A percentile compares a stretch with the other conserved stretches of the same genome.
Evolutionary conservation across 768 basidiomycete genomes (phyloP).

Genomic region (Pholiota microspora): DNA sequence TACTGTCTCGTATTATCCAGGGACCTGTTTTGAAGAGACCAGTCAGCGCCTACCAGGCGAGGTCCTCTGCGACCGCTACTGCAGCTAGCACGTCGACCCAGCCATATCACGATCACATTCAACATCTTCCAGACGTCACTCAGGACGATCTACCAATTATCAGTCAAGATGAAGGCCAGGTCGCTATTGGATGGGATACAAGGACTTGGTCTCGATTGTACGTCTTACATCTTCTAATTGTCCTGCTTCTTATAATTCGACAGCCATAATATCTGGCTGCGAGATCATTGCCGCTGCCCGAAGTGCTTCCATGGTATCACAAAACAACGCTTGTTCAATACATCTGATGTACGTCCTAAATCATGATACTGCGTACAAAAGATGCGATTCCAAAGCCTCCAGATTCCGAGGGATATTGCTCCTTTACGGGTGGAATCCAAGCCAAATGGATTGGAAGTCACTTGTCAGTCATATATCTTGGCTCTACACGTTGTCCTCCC

Average conservation of each 20-base stretch:
- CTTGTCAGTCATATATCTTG: slow-evolving; percentile 58
- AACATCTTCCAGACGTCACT: slow-evolving; percentile 24
- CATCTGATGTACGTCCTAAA: slow-evolving; percentile 63
- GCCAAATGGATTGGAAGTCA: slow-evolving; percentile 64
- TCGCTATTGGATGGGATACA: slow-evolving; percentile 73
- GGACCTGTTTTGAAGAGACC: neutral
- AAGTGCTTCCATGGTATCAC: slow-evolving; percentile 85
- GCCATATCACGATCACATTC: slow-evolving; percentile 13
- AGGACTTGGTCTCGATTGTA: slow-evolving; percentile 77
- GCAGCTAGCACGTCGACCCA: neutral
- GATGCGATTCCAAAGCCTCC: slow-evolving; percentile 1
- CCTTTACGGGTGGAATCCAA: slow-evolving; percentile 58
- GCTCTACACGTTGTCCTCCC: too few relatives aligned
- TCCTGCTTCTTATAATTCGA: slow-evolving; percentile 6
- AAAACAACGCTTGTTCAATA: slow-evolving; percentile 86
- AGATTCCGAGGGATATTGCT: slow-evolving; percentile 78
- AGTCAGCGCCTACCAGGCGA: slow-evolving; percentile 1
- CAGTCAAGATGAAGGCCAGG: slow-evolving; percentile 55
- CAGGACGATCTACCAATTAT: slow-evolving; percentile 49
- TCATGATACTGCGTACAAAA: neutral
- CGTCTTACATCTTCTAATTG: slow-evolving; percentile 27
- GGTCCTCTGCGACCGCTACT: slow-evolving; percentile 11
- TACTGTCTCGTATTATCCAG: neutral
- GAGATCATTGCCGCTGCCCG: slow-evolving; percentile 90
- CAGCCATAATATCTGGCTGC: slow-evolving; percentile 91